These are phyloP conservation scores for Fusarium hostae DNA, from an alignment of 2,329 filamentous ascomycete genomes.

Conservation along the genomic window DNA sequence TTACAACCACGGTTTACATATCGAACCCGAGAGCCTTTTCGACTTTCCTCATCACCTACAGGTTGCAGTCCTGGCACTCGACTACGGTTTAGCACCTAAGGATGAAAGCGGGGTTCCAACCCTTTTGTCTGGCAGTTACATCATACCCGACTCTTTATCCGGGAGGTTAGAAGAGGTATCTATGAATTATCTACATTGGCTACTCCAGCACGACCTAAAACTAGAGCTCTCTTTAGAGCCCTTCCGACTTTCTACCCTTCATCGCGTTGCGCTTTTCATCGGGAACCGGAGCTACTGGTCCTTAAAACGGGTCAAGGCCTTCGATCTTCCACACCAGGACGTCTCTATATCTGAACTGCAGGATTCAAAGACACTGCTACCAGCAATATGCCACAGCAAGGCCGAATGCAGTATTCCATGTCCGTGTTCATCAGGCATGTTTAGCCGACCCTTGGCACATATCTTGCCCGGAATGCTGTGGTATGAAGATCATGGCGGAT, in stretches of 20 bases:
- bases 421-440: background rate
- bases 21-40: background rate
- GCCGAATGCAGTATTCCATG: background rate
- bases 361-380: background rate
- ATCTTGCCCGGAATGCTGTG: rapidly evolving
- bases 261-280: background rate
- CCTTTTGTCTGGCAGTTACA: background rate
- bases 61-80: background rate
- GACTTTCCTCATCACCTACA: rapidly evolving
- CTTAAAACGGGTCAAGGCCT: too few species aligned
- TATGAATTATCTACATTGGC: background rate
- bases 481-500: rapidly evolving
- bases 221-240: background rate
- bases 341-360: background rate
- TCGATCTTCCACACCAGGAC: background rate
- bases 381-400: background rate
- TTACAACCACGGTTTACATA: rapidly evolving
- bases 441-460: background rate
- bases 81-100: background rate
- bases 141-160: rapidly evolving
- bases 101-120: background rate
- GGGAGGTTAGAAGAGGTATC: rapidly evolving
- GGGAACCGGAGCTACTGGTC: background rate
- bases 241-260: background rate
- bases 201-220: background rate